phyloP scores from a whole-genome alignment of 176 grass and related monocot genomes.

The Metroxylon sagu region DNA sequence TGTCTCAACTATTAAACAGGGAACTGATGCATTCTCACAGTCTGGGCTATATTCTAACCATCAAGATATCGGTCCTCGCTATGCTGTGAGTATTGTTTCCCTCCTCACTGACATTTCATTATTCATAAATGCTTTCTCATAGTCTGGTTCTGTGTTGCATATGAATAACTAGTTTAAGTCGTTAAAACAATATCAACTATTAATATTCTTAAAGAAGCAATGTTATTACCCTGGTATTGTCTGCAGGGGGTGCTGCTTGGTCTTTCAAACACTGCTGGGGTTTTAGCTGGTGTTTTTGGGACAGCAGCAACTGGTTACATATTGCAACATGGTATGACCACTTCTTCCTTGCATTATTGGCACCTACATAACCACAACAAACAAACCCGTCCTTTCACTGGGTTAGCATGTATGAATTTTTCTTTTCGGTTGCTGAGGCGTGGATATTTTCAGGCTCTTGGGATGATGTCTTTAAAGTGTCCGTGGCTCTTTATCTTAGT shows the following conservation, averaged over 20 bases:
- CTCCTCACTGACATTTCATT: background rate
- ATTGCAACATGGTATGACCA: constrained; percentile 66
- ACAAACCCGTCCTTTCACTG: too few relatives aligned
- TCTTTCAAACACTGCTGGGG: constrained; percentile 90
- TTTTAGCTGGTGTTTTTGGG: constrained; percentile 91
- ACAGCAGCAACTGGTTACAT: constrained; percentile 94
- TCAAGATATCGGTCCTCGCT: constrained; percentile 90
- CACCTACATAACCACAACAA: background rate
- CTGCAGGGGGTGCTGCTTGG: constrained; percentile 81
- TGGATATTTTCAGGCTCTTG: constrained; percentile 59
- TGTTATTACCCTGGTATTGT: background rate
- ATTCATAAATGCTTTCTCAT: background rate
- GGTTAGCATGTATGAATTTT: background rate
- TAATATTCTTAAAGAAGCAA: constrained; percentile 15
- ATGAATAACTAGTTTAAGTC: too few relatives aligned
- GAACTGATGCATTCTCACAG: constrained; percentile 94
- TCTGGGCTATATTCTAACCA: constrained; percentile 96
- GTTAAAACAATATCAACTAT: constrained; percentile 4
- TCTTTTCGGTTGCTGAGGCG: too few relatives aligned
- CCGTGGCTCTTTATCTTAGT: constrained; percentile 64
- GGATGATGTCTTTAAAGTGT: constrained; percentile 87
- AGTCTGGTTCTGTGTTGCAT: background rate
- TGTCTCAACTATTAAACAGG: constrained; percentile 20
- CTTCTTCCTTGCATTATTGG: background rate
- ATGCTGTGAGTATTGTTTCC: constrained; percentile 47